Percentiles rank a stretch among this genome's conserved stretches.
Evolutionary conservation across 164 flowering plant species (phyloP).

Genomic region (Annona squamosa): DNA sequence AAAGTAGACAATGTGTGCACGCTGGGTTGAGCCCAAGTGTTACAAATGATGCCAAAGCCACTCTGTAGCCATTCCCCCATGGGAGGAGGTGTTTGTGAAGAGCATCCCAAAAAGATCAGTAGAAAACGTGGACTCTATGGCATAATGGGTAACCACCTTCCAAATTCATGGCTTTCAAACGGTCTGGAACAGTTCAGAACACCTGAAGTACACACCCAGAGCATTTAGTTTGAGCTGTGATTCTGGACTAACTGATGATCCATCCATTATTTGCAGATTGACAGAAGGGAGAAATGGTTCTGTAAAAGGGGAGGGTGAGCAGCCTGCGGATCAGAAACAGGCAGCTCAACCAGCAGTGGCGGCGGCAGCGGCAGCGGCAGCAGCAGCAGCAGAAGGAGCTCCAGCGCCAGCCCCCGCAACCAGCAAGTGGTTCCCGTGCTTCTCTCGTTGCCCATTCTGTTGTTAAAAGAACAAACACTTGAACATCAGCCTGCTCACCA

Average conservation of each 20-base stretch:
- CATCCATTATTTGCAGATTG: constrained; percentile 23
- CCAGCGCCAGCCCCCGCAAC: neutral
- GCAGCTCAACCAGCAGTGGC: neutral
- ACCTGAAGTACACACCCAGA: neutral
- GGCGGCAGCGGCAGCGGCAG: constrained; percentile 2
- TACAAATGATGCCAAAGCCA: no score
- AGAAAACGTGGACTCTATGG: neutral
- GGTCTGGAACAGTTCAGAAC: neutral
- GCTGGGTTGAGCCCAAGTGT: no score
- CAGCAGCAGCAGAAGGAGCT: neutral
- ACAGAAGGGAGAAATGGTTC: constrained; percentile 27
- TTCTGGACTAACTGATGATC: neutral
- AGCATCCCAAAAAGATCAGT: neutral
- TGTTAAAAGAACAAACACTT: constrained; percentile 20
- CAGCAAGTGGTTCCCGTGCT: constrained; percentile 37
- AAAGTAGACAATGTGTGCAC: no score
- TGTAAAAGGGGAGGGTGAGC: constrained; percentile 4
- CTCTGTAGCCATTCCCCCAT: no score
- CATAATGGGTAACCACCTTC: neutral
- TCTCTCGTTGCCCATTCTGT: constrained; percentile 32
- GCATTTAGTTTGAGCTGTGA: no score
- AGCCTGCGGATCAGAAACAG: neutral
- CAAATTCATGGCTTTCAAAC: neutral
- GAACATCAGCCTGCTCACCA: neutral
- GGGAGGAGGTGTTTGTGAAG: neutral